Base-by-base conservation (phyloP, 306 rosid species). In the Senna siamea region DNA sequence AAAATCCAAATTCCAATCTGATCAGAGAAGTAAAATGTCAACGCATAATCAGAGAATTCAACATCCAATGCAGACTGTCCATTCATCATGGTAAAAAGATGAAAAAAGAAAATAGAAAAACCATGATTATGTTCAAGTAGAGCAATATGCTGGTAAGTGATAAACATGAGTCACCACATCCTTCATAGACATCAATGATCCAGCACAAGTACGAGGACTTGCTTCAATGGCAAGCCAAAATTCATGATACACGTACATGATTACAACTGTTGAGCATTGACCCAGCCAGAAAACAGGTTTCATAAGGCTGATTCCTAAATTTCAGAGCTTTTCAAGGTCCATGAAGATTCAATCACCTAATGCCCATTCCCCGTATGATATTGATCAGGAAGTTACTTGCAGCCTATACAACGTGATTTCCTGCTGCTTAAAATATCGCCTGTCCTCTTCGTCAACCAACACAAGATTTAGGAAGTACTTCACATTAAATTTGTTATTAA, bases 391-490 rank as follows among this genome's bases (percentile, higher is more conserved):
- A 40, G 84, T 76, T 70, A 87, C 96, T 71, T 88, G 85, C 57
- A 88, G 90, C 96, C 97, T 92, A 41, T 91, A 94, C 80, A 94
- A 87, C 3, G 97, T 92, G 96, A 90, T 86, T 79, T 90, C 99
- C 85, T 95, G 99, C 92, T 95, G 99, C 89, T 95, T 92, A 77
- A 95, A 95, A 41, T 95, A 95, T 62, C 99, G 99, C 9, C 99
- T 82, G 83, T 95, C 98, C 80, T 95, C 97, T 83, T 94, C 99
- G 35, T 94, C 97, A 23, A 94, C 99, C 80, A 94, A 81, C 75
- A 94, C 99, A 76, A 94, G 96, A 84, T 94, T 94, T 83, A 94
- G 84, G 83, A 87, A 94, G 76, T 94, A 94, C 86, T 92, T 94
- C 81, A 94, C 99, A 19, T 96, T 94, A 89, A 92, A 94, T 76